Evolutionary conservation across 371 early-diverging fungal species (phyloP).

Genomic region (Rhizopus delemar): DNA sequence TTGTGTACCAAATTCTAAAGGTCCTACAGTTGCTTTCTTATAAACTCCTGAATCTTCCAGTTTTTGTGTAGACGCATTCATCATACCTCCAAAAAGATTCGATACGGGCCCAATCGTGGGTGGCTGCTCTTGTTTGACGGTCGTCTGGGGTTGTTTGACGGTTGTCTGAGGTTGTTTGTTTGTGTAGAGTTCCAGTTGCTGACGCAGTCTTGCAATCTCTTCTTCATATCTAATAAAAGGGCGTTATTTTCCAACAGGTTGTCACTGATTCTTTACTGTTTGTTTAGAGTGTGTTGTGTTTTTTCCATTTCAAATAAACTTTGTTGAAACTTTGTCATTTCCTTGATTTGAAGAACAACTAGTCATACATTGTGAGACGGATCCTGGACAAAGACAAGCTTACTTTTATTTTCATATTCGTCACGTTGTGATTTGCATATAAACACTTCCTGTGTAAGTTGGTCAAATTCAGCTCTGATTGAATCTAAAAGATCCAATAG

Average conservation of each 20-base stretch:
- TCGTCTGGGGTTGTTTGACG: neutral
- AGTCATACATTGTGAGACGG: neutral
- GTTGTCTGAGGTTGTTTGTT: neutral
- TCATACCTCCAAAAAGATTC: constrained; percentile 44
- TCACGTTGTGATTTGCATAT: constrained; percentile 78
- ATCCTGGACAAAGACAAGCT: neutral
- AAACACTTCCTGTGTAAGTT: constrained; percentile 73
- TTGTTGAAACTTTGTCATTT: constrained; percentile 78
- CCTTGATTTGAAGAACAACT: constrained; percentile 76
- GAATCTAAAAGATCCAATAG: constrained; percentile 84
- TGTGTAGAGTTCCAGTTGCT: constrained; percentile 45
- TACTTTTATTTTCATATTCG: constrained; percentile 87
- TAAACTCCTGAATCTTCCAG: neutral
- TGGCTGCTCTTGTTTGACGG: constrained; percentile 20
- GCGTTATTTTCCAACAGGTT: neutral
- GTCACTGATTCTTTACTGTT: constrained; percentile 49
- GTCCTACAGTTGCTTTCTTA: neutral
- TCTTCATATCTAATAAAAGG: constrained; percentile 45
- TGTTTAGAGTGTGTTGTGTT: constrained; percentile 75
- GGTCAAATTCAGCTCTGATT: constrained; percentile 80
- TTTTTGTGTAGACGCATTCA: constrained; percentile 20
- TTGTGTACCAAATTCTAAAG: neutral
- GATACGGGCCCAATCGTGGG: constrained; percentile 29
- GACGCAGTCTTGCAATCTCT: constrained; percentile 46
- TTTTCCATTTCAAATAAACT: constrained; percentile 79